Base-by-base conservation (phyloP, 2,329 filamentous ascomycete genomes). In the Penicillium nordicum region DNA sequence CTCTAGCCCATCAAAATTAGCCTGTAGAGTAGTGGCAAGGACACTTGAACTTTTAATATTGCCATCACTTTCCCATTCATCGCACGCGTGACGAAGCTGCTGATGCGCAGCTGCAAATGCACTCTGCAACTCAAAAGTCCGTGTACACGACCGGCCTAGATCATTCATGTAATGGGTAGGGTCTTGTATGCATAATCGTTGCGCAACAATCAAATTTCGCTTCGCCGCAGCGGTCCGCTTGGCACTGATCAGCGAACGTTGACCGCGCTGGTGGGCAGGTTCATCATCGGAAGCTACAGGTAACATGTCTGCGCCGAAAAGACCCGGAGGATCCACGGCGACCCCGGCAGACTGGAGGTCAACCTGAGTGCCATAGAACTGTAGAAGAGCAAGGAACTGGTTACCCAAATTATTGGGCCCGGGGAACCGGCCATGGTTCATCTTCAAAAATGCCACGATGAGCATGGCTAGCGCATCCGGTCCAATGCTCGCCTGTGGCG, bases 161-260 rank as follows among this genome's bases (percentile, higher is more conserved):
- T 87, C 81, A 65, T 84, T 85, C 63, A 76, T 75, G 21, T 77
- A 75, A 63, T 85, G 78, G 8, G 82, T 80, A 0, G 84, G 84
- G 62, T 87, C 84, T 68, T 85, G 83, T 14, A 87, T 72, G 57
- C 75, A 81, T 48, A 86, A 73, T 48, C 82, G 70, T 53, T 75
- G 62, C 5, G 67, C 65, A 16, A 58, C 56, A 18, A 55, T 51
- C 0, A 44, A 16, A 43, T 74, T 74, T n/a, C 65, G 57, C 41
- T 60, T 67, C 6, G 72, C 12, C 61, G 72, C 60, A 68, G 75
- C 63, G 38, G 63, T 65, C 56, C 63, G 58, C 57, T 73, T 73
- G 23, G 65, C 61, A 34, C 65, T 70, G 12, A 72, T 67, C 25
- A 79, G 74, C 16, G 70, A 68, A 44, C 72, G 72, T 54, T 78